Conservation (phyloP, 495 filamentous ascomycete species). For the Gamarada debralockiae region DNA sequence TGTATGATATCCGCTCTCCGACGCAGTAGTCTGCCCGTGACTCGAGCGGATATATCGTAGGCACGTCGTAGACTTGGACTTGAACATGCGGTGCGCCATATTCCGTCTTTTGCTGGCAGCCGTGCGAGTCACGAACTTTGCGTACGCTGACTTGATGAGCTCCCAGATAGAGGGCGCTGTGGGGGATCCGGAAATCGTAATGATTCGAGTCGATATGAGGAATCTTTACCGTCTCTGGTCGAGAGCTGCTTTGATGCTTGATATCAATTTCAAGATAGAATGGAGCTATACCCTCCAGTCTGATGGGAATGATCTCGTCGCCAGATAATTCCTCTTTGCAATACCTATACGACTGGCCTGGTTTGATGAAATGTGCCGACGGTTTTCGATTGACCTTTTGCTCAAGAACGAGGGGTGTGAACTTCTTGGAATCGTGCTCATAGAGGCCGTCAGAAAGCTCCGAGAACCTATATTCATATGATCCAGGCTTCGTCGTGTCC, state of each 20-base stretch:
- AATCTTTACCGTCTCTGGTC: conserved; percentile 75
- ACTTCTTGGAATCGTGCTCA: conserved; percentile 59
- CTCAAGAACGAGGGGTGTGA: conserved; percentile 62
- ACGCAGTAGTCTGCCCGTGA: conserved; percentile 90
- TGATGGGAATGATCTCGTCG: conserved; percentile 83
- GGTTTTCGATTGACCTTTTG: conserved; percentile 83
- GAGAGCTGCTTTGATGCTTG: conserved; percentile 78
- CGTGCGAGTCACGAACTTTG: conserved; percentile 79
- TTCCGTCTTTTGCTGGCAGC: conserved; percentile 72
- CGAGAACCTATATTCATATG: conserved; percentile 81
- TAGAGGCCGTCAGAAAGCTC: conserved; percentile 80
- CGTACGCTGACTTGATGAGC: conserved; percentile 82
- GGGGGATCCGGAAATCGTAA: conserved; percentile 79
- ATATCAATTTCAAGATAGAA: conserved; percentile 89
- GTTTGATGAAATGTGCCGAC: conserved; percentile 72
- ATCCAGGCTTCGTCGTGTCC: conserved; percentile 77
- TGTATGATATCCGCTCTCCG: conserved; percentile 87
- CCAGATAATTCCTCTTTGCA: conserved; percentile 79
- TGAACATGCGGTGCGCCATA: conserved; percentile 68
- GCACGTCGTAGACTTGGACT: conserved; percentile 86
- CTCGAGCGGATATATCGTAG: conserved; percentile 81
- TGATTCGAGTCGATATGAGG: conserved; percentile 67
- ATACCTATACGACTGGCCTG: conserved; percentile 92
- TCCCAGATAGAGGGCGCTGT: conserved; percentile 74
- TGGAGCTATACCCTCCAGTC: conserved; percentile 75